Conservation (phyloP, 257 asterid genomes). For the Rauvolfia tetraphylla region DNA sequence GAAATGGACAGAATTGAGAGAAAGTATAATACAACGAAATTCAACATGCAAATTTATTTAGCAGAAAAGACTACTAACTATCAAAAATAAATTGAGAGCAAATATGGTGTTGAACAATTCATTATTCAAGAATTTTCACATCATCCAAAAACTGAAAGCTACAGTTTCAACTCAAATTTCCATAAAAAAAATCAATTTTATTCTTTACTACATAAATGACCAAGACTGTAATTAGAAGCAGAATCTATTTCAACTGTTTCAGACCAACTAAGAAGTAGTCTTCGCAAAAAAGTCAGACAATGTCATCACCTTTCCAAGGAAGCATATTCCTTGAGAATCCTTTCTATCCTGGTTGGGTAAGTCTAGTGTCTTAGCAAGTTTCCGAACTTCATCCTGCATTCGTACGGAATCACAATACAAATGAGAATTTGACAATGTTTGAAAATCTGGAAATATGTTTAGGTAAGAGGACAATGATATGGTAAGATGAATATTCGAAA, state of each 20-base stretch:
- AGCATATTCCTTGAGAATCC: conserved; percentile 99
- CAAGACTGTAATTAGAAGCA: neutral
- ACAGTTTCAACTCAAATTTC: neutral
- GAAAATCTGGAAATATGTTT: neutral
- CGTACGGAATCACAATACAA: conserved; percentile 16
- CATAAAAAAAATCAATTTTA: neutral
- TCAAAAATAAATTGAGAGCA: neutral
- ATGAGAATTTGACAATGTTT: neutral
- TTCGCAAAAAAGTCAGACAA: neutral
- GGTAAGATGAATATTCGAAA: neutral
- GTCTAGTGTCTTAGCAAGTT: conserved; percentile 62
- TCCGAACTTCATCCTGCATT: conserved; percentile 91
- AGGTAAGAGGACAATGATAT: neutral
- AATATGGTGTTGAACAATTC: neutral
- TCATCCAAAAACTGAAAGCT: neutral
- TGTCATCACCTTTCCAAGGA: conserved; percentile 79
- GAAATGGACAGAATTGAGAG: neutral
- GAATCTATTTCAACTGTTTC: neutral
- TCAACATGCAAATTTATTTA: neutral
- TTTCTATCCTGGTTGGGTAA: conserved; percentile 88
- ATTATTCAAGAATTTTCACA: conserved; percentile 8
- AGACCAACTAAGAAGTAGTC: neutral
- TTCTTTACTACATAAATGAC: neutral
- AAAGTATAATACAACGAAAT: neutral
- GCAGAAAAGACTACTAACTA: neutral